Conservation (phyloP, 257 asterid species). For the Solanum sejunctum region DNA sequence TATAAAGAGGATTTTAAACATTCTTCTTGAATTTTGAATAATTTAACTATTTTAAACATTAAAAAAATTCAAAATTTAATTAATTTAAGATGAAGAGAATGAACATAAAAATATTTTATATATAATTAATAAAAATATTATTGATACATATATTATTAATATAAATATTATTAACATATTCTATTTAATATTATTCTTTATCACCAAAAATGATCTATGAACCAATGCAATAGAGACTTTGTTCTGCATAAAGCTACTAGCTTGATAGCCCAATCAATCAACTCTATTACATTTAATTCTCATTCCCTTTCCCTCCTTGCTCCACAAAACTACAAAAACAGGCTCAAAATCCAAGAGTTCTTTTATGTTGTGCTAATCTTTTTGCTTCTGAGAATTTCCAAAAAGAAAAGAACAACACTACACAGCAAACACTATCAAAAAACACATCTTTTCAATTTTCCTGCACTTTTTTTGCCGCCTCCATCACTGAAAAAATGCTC, state of each 20-base stretch:
- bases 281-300: not conserved
- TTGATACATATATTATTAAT: no score
- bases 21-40: no score
- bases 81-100: no score
- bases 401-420: not conserved
- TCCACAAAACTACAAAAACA: not conserved
- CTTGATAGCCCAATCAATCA: not conserved
- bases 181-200: no score
- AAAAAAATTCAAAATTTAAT: no score
- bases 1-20: no score
- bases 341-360: constrained; percentile 5
- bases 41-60: no score
- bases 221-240: not conserved
- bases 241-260: not conserved
- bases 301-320: not conserved
- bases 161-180: no score
- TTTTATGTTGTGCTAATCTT: not conserved
- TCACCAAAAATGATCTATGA: no score
- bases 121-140: no score
- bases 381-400: not conserved
- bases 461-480: constrained; percentile 20
- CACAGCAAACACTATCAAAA: not conserved
- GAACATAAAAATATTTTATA: no score
- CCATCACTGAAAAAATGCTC: constrained; percentile 2
- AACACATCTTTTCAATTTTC: constrained; percentile 1